phyloP scores from a whole-genome alignment of 441 rosid genomes.

The Populus tomentosa region DNA sequence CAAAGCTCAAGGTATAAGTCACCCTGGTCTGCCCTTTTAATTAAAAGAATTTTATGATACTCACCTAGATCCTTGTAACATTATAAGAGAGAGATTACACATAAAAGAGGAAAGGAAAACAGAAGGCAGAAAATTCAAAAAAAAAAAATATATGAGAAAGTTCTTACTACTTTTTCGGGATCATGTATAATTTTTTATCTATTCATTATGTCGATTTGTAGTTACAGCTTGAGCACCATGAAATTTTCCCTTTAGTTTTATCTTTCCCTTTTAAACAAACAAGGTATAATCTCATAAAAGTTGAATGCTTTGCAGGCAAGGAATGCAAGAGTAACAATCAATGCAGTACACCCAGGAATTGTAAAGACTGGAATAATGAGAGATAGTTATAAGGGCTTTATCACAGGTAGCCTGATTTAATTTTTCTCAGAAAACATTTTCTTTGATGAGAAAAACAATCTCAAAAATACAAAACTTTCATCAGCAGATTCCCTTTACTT shows the following conservation, averaged over 20 bases:
- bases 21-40: background rate
- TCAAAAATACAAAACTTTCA: slow-evolving; percentile 2
- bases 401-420: slow-evolving; percentile 47
- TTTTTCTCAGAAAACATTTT: background rate
- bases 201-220: background rate
- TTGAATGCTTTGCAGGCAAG: slow-evolving; percentile 46
- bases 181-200: background rate
- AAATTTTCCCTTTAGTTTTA: too few species aligned
- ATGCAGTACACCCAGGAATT: slow-evolving; percentile 92
- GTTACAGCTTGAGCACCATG: too few species aligned
- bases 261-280: too few species aligned
- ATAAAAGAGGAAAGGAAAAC: too few species aligned
- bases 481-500: slow-evolving; percentile 82
- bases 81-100: background rate
- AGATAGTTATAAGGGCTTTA: slow-evolving; percentile 62
- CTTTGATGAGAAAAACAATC: background rate
- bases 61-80: background rate
- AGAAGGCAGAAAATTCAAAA: too few species aligned
- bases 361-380: slow-evolving; percentile 88
- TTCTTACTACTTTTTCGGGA: background rate
- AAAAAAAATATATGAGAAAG: background rate
- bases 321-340: slow-evolving; percentile 70
- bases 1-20: slow-evolving; percentile 55
- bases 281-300: background rate
- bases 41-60: too few species aligned